Conservation (phyloP, 305 asterid genomes). For the Fraxinus latifolia region DNA sequence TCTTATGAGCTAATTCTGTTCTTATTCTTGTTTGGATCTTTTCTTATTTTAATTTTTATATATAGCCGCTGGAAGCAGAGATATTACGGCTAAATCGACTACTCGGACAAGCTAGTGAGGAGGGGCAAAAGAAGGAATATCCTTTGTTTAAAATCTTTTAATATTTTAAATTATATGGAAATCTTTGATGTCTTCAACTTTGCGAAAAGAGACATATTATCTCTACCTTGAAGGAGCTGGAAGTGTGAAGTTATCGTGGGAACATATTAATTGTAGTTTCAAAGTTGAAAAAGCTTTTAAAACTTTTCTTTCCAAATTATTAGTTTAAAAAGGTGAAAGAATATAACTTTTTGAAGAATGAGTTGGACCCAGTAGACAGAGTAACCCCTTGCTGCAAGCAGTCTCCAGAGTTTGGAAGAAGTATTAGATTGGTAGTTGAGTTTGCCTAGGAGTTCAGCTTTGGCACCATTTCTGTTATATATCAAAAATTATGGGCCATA, state of each 20-base stretch:
- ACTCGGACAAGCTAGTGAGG: constrained; percentile 79
- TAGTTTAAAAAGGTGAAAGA: not conserved
- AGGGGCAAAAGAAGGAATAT: constrained; percentile 86
- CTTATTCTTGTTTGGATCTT: constrained; percentile 31
- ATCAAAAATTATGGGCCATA: not conserved
- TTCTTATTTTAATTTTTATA: constrained; percentile 20
- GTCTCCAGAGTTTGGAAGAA: not conserved
- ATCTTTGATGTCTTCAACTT: constrained; percentile 10
- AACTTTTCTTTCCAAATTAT: not conserved
- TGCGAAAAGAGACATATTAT: not conserved
- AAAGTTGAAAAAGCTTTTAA: constrained; percentile 2
- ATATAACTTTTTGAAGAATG: not conserved
- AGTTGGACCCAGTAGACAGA: not conserved
- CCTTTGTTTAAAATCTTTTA: constrained; percentile 44
- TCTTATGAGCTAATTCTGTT: constrained; percentile 1
- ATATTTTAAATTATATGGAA: not conserved
- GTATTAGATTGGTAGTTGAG: not conserved
- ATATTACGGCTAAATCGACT: constrained; percentile 66
- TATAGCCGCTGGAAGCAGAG: constrained; percentile 74
- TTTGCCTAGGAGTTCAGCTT: not conserved
- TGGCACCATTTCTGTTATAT: not conserved
- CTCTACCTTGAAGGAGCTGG: constrained; percentile 15
- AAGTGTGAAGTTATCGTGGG: not conserved
- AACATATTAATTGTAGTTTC: not conserved
- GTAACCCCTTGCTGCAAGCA: not conserved